A percentile compares a stretch with the other conserved stretches of the same genome.
These are phyloP conservation scores for Mortierella hygrophila DNA, from an alignment of 192 early-diverging fungal species.

Conservation along the genomic window DNA sequence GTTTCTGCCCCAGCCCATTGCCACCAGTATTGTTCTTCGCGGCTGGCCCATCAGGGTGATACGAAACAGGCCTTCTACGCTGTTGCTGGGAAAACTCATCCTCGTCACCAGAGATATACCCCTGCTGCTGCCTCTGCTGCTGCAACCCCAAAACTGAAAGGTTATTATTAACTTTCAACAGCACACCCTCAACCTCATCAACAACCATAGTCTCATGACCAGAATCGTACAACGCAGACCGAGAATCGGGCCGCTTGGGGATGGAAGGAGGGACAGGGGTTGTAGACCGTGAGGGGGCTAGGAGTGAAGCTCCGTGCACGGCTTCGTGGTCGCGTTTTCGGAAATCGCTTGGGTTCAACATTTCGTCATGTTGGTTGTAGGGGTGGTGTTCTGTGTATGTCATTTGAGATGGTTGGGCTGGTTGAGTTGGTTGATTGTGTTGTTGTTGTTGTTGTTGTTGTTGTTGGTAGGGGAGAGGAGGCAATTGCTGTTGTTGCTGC, in stretches of 20 bases:
- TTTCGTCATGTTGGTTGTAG: background rate
- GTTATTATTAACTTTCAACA: background rate
- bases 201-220: conserved; percentile 15
- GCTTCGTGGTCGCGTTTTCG: background rate
- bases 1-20: background rate
- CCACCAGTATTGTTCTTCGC: background rate
- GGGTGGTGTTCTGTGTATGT: background rate
- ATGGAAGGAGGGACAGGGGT: conserved; percentile 6
- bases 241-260: conserved; percentile 6
- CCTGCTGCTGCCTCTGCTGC: background rate
- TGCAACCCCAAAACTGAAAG: background rate
- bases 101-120: too few species aligned
- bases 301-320: background rate
- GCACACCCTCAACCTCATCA: background rate
- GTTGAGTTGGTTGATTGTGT: background rate
- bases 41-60: background rate
- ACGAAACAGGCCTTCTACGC: background rate
- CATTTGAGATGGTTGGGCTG: too few species aligned
- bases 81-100: background rate
- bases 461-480: background rate
- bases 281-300: background rate
- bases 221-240: background rate
- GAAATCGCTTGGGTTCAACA: background rate
- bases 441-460: background rate
- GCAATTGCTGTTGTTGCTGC: background rate